Evolutionary conservation across 768 basidiomycete genomes (phyloP).

Genomic region (Agaricus subrufescens): DNA sequence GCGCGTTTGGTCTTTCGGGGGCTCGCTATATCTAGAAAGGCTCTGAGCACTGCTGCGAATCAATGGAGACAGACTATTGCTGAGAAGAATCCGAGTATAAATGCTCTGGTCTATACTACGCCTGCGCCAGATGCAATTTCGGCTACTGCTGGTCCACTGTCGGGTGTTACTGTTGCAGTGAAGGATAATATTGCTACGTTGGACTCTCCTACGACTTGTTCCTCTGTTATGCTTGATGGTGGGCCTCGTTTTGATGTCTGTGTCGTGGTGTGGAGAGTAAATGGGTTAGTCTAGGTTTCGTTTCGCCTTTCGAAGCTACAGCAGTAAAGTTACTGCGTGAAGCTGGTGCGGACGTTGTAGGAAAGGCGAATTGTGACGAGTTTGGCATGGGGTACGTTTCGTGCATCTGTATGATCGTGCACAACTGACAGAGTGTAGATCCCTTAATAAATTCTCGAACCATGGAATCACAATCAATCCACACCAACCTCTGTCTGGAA

Average conservation of each 20-base stretch:
- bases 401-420: not conserved
- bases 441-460: slow-evolving; percentile 67
- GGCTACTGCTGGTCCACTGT: slow-evolving; percentile 22
- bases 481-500: slow-evolving; percentile 23
- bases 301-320: slow-evolving; percentile 83
- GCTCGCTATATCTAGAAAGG: not conserved
- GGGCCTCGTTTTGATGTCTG: not conserved
- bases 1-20: not conserved
- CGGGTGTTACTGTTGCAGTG: slow-evolving; percentile 54
- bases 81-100: slow-evolving; percentile 38
- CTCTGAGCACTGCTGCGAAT: slow-evolving; percentile 7
- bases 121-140: slow-evolving; percentile 6
- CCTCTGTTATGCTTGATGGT: slow-evolving; percentile 73
- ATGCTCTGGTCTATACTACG: slow-evolving; percentile 48
- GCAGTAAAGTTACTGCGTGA: slow-evolving; percentile 60
- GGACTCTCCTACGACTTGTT: slow-evolving; percentile 64
- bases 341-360: slow-evolving; percentile 68
- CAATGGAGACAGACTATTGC: slow-evolving; percentile 26
- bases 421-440: slow-evolving; percentile 37
- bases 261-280: not conserved
- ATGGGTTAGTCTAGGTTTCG: slow-evolving; percentile 49
- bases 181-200: slow-evolving; percentile 87
- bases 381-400: slow-evolving; percentile 91
- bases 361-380: slow-evolving; percentile 95
- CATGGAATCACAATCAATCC: slow-evolving; percentile 85